These are phyloP conservation scores for Penicillium sp. DNA, from an alignment of 2,329 filamentous ascomycete species.

Conservation along the genomic window DNA sequence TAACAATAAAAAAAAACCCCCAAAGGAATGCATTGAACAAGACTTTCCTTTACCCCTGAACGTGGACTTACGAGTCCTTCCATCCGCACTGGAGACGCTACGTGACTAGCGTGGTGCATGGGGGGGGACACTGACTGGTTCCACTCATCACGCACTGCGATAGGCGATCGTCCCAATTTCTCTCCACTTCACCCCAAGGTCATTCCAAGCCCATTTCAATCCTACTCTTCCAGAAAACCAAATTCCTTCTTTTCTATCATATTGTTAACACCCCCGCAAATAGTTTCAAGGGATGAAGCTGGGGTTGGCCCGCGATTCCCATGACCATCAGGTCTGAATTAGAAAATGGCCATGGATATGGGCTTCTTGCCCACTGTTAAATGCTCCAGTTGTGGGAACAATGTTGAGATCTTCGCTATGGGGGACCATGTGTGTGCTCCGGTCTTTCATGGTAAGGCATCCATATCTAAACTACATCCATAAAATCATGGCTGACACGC, in stretches of 20 bases:
- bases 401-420: conserved; percentile 83
- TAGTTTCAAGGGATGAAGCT: conserved; percentile 7
- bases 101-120: conserved; percentile 12
- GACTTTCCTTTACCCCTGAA: conserved; percentile 7
- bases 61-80: conserved; percentile 18
- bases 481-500: neutral
- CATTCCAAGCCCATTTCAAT: conserved; percentile 1
- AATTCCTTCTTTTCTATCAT: neutral
- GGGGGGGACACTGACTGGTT: neutral
- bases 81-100: conserved; percentile 22
- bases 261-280: neutral
- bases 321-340: conserved; percentile 9
- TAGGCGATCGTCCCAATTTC: conserved; percentile 3
- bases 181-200: neutral
- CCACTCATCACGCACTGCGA: neutral
- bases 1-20: neutral
- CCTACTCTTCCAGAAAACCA: neutral
- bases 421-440: conserved; percentile 75
- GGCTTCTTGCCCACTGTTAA: conserved; percentile 81
- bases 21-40: neutral
- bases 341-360: conserved; percentile 51
- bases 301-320: conserved; percentile 12
- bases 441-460: conserved; percentile 37
- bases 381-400: conserved; percentile 74
- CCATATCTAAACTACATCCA: neutral